Conservation (phyloP, 306 rosid genomes). For the Comarum palustre region DNA sequence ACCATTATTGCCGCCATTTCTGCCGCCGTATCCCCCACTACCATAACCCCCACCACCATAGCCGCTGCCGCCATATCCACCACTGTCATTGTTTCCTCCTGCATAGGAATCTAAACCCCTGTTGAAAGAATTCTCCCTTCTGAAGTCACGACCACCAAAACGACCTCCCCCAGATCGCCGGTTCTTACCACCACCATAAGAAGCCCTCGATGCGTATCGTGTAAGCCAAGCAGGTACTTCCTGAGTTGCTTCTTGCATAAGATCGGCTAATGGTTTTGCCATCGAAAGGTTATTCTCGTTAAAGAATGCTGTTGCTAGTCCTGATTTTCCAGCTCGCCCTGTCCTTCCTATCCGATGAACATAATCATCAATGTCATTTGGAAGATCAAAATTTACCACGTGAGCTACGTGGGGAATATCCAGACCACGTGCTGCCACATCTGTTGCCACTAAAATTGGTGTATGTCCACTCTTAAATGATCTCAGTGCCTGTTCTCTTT, state of each 20-base stretch:
- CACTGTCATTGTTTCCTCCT: constrained; percentile 36
- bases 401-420: constrained; percentile 80
- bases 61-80: constrained; percentile 40
- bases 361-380: constrained; percentile 78
- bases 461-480: constrained; percentile 72
- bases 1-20: constrained; percentile 28
- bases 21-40: background rate
- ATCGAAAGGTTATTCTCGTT: constrained; percentile 51
- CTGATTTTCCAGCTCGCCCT: constrained; percentile 78
- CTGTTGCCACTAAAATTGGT: constrained; percentile 82
- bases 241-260: constrained; percentile 81
- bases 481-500: constrained; percentile 71
- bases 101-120: constrained; percentile 53
- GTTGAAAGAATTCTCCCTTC: constrained; percentile 48
- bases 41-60: constrained; percentile 30
- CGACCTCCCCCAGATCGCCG: constrained; percentile 59
- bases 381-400: constrained; percentile 78
- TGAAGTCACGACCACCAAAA: constrained; percentile 72
- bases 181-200: constrained; percentile 47
- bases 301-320: constrained; percentile 80
- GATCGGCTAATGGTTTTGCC: constrained; percentile 69
- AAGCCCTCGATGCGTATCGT: constrained; percentile 56
- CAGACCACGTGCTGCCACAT: constrained; percentile 86
- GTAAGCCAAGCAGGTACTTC: constrained; percentile 80
- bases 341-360: constrained; percentile 85